Percentiles rank a stretch among this genome's conserved stretches.
Evolutionary conservation across 202 grass and related monocot species (phyloP).

Genomic region (Carex arenaria): DNA sequence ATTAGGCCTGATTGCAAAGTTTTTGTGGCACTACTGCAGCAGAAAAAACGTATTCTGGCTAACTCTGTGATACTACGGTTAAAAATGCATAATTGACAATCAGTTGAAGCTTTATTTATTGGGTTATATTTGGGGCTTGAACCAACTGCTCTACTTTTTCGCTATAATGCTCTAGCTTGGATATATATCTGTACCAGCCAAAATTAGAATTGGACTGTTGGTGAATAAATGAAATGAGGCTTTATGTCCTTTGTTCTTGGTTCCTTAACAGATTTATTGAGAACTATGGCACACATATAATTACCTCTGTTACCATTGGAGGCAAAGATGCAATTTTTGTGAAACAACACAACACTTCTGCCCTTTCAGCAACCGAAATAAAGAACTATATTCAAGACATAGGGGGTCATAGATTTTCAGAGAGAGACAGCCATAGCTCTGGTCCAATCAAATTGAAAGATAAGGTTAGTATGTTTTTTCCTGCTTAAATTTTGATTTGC

Average conservation of each 20-base stretch:
- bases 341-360: slow-evolving; percentile 51
- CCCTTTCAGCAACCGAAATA: slow-evolving; percentile 44
- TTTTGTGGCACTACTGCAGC: neutral
- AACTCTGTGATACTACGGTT: neutral
- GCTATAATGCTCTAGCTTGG: neutral
- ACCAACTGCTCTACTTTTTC: neutral
- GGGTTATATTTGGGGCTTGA: neutral
- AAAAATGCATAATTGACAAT: neutral
- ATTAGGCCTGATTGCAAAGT: neutral
- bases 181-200: neutral
- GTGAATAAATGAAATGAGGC: neutral
- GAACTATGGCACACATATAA: slow-evolving; percentile 63
- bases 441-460: slow-evolving; percentile 44
- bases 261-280: slow-evolving; percentile 53
- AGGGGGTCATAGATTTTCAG: slow-evolving; percentile 53
- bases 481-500: slow-evolving; percentile 1
- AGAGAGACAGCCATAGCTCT: slow-evolving; percentile 32
- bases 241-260: slow-evolving; percentile 16
- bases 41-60: neutral
- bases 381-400: slow-evolving; percentile 54
- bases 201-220: neutral
- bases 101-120: neutral
- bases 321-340: slow-evolving; percentile 62
- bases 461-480: slow-evolving; percentile 38
- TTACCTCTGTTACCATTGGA: slow-evolving; percentile 53